These are phyloP conservation scores for Herpetomonas samuelpessoai DNA, from an alignment of 208 protist genomes.

Conservation along the genomic window DNA sequence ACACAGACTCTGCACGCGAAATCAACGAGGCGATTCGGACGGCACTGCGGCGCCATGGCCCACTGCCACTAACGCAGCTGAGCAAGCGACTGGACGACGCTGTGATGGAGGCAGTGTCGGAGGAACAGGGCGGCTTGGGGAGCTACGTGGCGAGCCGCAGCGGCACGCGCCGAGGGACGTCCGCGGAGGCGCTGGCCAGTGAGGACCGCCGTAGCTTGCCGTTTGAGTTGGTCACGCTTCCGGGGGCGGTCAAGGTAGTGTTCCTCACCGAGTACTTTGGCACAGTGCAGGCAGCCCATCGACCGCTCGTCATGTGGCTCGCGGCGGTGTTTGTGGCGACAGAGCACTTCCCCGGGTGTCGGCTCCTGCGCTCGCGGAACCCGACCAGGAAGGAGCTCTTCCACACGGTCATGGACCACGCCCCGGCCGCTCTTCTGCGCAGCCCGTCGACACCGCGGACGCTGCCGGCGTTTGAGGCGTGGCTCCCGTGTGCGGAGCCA, in stretches of 20 bases:
- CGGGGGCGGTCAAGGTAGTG: constrained; percentile 36
- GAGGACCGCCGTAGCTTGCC: too few species aligned
- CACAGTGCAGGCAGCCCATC: not conserved
- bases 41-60: constrained; percentile 23
- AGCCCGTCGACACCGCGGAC: not conserved
- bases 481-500: not conserved
- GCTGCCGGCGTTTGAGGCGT: not conserved
- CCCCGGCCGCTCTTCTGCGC: not conserved
- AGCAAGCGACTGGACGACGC: constrained; percentile 51
- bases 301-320: constrained; percentile 18
- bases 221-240: constrained; percentile 28
- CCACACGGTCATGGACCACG: not conserved
- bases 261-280: not conserved
- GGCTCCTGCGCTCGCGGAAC: constrained; percentile 10
- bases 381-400: constrained; percentile 9
- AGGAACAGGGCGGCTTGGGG: constrained; percentile 27
- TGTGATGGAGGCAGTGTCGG: constrained; percentile 36
- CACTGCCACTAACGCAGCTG: constrained; percentile 63
- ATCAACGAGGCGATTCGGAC: not conserved
- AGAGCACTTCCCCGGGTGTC: constrained; percentile 23
- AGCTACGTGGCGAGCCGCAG: constrained; percentile 22
- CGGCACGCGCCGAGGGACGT: not conserved
- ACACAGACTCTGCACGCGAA: not conserved
- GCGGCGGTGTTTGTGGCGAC: constrained; percentile 35
- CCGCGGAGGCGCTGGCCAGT: not conserved